Percentiles rank a stretch among this genome's conserved stretches.
phyloP scores from a whole-genome alignment of 2,329 filamentous ascomycete species.

The Tolypocladium amazonense region DNA sequence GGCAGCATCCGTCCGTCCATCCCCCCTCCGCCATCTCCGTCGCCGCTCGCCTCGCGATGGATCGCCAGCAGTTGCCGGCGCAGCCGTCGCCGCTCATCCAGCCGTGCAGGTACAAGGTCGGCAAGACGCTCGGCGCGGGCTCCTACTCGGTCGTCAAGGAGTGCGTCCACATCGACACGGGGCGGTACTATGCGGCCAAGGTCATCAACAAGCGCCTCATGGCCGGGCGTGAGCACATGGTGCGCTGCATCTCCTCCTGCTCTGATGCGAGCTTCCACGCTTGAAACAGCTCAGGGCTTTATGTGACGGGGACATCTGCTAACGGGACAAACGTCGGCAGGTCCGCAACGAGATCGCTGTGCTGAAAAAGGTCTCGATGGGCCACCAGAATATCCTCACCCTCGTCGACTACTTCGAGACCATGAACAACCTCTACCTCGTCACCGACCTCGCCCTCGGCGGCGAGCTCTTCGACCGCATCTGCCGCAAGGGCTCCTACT shows the following conservation, averaged over 20 bases:
- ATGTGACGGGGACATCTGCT: neutral
- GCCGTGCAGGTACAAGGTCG: conserved; percentile 96
- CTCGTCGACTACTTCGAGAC: conserved; percentile 99
- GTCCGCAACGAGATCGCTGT: conserved; percentile 97
- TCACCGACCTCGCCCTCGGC: conserved; percentile 90
- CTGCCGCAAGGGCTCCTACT: conserved; percentile 96
- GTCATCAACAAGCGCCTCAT: conserved; percentile 99
- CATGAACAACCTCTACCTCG: conserved; percentile 98
- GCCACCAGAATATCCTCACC: conserved; percentile 94
- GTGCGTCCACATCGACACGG: conserved; percentile 96
- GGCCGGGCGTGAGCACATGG: conserved; percentile 97
- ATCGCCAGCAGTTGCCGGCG: neutral
- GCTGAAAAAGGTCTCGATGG: conserved; percentile 96
- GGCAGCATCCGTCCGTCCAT: neutral
- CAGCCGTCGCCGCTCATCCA: conserved; percentile 57
- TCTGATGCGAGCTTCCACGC: neutral
- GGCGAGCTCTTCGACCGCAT: conserved; percentile 98
- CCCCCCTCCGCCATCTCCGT: neutral
- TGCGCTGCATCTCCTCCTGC: conserved; percentile 26
- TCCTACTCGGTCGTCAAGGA: conserved; percentile 99
- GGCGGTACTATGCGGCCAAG: conserved; percentile 95
- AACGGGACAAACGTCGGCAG: conserved; percentile 30
- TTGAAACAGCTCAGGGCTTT: neutral
- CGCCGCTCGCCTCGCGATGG: neutral
- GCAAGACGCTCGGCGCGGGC: conserved; percentile 91